Conservation (phyloP, 208 protist genomes). For the Herpetomonas muscarum region DNA sequence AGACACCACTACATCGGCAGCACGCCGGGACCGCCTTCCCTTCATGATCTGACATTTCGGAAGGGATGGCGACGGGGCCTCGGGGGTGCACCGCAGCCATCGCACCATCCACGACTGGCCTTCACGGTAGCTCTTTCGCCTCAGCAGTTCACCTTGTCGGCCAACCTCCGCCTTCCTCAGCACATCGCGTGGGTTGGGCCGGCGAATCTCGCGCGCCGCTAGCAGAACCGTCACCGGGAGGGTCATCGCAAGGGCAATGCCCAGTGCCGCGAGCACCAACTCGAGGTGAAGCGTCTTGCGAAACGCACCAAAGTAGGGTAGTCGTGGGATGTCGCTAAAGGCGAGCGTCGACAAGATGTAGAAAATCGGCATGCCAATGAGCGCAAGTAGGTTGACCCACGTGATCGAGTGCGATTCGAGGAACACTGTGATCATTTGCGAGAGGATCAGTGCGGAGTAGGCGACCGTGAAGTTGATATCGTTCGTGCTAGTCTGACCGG, state of each 20-base stretch:
- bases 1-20: too few species aligned
- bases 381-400: slow-evolving; percentile 46
- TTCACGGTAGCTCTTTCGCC: slow-evolving; percentile 3
- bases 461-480: slow-evolving; percentile 79
- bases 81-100: slow-evolving; percentile 23
- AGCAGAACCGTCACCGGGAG: slow-evolving; percentile 39
- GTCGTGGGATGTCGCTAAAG: slow-evolving; percentile 34
- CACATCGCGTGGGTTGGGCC: slow-evolving; percentile 54
- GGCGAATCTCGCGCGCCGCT: slow-evolving; percentile 3
- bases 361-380: slow-evolving; percentile 68
- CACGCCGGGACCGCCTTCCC: too few species aligned
- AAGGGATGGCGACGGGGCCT: slow-evolving; percentile 9
- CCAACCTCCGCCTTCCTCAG: slow-evolving; percentile 31
- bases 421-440: slow-evolving; percentile 81
- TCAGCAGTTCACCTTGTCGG: slow-evolving; percentile 18
- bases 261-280: slow-evolving; percentile 35
- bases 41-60: too few species aligned
- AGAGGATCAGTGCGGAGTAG: slow-evolving; percentile 85
- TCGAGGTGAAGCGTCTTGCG: slow-evolving; percentile 27
- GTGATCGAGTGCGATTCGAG: slow-evolving; percentile 86
- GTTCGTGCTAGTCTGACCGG: slow-evolving; percentile 37
- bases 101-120: slow-evolving; percentile 28
- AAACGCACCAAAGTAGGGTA: slow-evolving; percentile 73
- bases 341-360: slow-evolving; percentile 42
- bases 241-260: slow-evolving; percentile 31